Evolutionary conservation across 768 basidiomycete genomes (phyloP).

Genomic region (Podaxis mareebaensis): DNA sequence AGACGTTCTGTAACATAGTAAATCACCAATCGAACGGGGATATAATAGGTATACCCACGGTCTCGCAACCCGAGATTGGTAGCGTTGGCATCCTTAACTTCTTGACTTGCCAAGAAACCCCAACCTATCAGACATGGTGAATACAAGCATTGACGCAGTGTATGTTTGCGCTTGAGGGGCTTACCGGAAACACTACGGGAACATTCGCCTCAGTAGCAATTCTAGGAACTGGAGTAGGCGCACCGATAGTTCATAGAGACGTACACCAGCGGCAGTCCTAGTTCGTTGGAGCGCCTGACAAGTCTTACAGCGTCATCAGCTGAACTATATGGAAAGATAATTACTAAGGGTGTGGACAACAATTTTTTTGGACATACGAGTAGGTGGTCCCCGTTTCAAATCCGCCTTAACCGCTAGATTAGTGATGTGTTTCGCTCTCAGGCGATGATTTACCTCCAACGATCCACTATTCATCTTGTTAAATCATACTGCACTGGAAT

Average conservation of each 20-base stretch:
- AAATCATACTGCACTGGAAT: neutral
- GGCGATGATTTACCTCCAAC: constrained; percentile 34
- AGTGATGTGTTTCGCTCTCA: neutral
- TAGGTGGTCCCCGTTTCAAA: constrained; percentile 28
- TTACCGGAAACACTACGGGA: constrained; percentile 25
- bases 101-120: constrained; percentile 33
- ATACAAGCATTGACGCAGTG: neutral
- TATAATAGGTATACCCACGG: constrained; percentile 23
- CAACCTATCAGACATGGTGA: constrained; percentile 20
- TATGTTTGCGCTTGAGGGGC: neutral
- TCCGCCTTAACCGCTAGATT: constrained; percentile 20
- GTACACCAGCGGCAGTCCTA: constrained; percentile 48
- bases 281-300: constrained; percentile 42
- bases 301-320: constrained; percentile 36
- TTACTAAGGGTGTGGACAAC: neutral
- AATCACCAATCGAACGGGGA: neutral
- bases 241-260: constrained; percentile 55
- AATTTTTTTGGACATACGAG: constrained; percentile 15
- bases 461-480: constrained; percentile 38
- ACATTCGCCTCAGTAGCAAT: neutral
- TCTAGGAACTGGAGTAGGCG: neutral
- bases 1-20: constrained; percentile 25
- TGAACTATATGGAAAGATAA: constrained; percentile 31
- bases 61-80: constrained; percentile 34
- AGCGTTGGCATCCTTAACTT: constrained; percentile 27